Evolutionary conservation across 2,329 filamentous ascomycete species (phyloP).

Genomic region (Zymoseptoria tritici): DNA sequence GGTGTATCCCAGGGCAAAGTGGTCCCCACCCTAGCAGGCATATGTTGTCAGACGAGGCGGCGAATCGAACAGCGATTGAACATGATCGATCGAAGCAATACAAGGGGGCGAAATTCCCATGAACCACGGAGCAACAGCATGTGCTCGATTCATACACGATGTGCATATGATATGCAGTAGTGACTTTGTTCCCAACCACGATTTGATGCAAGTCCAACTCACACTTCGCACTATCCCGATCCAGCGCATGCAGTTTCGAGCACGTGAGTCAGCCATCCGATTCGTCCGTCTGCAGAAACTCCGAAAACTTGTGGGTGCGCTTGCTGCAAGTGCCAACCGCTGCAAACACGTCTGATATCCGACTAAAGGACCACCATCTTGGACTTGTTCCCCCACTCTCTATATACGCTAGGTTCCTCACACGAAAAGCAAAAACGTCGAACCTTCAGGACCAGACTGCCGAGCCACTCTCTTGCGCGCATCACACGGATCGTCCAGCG

Average conservation of each 20-base stretch:
- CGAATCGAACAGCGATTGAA: neutral
- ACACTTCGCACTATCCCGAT: neutral
- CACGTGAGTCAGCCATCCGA: constrained; percentile 3
- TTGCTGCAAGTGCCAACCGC: neutral
- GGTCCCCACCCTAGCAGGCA: neutral
- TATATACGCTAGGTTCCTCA: neutral
- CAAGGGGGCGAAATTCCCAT: neutral
- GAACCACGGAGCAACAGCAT: neutral
- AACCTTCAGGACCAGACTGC: neutral
- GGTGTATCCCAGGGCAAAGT: neutral
- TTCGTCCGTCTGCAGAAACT: neutral
- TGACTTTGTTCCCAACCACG: too few species aligned
- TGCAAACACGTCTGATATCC: neutral
- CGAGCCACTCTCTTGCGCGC: neutral
- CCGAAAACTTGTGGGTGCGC: neutral
- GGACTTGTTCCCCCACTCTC: too few species aligned
- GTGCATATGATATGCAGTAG: too few species aligned
- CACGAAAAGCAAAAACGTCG: neutral
- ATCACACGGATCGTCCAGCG: neutral
- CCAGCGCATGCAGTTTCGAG: constrained; percentile 1
- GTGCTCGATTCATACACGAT: neutral
- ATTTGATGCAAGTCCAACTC: neutral
- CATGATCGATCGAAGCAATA: neutral
- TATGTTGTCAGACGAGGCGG: neutral
- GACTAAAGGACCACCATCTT: neutral